phyloP scores from a whole-genome alignment of 1,284 basidiomycete genomes.

The Rhodotorula sp. region DNA sequence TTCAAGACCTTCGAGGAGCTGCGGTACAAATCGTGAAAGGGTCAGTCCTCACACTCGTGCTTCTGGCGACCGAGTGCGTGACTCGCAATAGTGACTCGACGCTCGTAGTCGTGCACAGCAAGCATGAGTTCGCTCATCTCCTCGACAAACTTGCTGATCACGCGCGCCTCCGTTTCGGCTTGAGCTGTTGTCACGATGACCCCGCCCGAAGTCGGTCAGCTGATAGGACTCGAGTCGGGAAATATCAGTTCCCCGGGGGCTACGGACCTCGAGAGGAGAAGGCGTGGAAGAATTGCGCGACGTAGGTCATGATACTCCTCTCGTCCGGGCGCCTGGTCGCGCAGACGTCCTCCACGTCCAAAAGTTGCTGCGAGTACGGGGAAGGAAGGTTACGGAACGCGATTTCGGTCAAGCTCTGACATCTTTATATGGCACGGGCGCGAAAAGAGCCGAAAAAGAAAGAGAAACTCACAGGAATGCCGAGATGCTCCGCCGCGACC shows the following conservation, averaged over 20 bases:
- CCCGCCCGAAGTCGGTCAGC: background rate
- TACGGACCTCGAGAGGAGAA: constrained; percentile 86
- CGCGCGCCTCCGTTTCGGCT: constrained; percentile 86
- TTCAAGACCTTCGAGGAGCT: constrained; percentile 67
- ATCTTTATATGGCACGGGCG: background rate
- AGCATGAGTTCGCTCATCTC: constrained; percentile 86
- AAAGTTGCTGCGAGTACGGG: constrained; percentile 65
- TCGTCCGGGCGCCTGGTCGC: constrained; percentile 86
- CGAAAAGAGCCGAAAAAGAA: background rate
- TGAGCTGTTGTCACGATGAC: constrained; percentile 63
- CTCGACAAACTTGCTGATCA: constrained; percentile 94
- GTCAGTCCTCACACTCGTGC: background rate
- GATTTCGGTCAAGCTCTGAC: background rate
- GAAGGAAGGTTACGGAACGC: no score
- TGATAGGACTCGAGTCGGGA: background rate
- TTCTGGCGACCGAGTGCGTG: background rate
- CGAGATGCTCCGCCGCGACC: constrained; percentile 79
- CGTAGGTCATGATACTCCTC: constrained; percentile 91
- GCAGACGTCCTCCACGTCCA: constrained; percentile 96
- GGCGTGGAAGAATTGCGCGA: constrained; percentile 96
- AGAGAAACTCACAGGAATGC: constrained; percentile 71
- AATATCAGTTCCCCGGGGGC: no score
- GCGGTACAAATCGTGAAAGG: background rate
- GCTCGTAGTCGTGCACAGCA: constrained; percentile 88
- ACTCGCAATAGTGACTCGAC: constrained; percentile 70